Conservation (phyloP, 2,329 filamentous ascomycete species). For the Trichoderma guizhouense region DNA sequence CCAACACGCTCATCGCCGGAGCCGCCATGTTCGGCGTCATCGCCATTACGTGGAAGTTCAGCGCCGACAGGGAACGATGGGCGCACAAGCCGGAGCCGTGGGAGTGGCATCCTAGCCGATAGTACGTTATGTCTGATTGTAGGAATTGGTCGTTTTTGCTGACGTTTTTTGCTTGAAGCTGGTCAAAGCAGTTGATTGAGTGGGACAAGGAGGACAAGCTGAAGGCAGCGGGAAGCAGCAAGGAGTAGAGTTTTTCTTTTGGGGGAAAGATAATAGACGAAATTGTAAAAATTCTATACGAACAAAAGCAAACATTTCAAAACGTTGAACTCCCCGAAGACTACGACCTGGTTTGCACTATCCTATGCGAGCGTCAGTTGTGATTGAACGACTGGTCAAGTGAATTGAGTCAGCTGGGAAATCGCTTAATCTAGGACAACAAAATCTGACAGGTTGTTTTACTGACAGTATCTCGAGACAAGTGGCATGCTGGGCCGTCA, state of each 20-base stretch:
- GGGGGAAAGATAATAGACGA: not conserved
- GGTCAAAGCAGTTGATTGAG: constrained; percentile 45
- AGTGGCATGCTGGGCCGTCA: not conserved
- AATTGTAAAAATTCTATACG: constrained; percentile 20
- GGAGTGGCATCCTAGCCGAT: constrained; percentile 79
- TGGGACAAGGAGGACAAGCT: constrained; percentile 43
- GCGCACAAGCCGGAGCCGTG: constrained; percentile 72
- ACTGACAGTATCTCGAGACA: not conserved
- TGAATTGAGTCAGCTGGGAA: no score
- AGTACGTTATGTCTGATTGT: constrained; percentile 52
- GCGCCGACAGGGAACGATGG: constrained; percentile 69
- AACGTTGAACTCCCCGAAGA: not conserved
- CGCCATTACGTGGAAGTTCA: constrained; percentile 66
- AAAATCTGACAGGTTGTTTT: not conserved
- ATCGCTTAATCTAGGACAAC: not conserved
- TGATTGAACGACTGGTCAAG: not conserved
- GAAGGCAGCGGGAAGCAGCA: constrained; percentile 30
- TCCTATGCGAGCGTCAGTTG: not conserved
- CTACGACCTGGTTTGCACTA: not conserved
- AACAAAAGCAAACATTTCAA: constrained; percentile 8
- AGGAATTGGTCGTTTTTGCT: not conserved
- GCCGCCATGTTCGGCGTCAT: constrained; percentile 65
- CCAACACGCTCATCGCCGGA: constrained; percentile 78
- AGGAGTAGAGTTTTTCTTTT: constrained; percentile 25
- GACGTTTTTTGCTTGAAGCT: constrained; percentile 30